Percentiles rank a stretch among this genome's conserved stretches.
Conservation (phyloP, 192 early-diverging fungal genomes). For the Mortierella claussenii region DNA sequence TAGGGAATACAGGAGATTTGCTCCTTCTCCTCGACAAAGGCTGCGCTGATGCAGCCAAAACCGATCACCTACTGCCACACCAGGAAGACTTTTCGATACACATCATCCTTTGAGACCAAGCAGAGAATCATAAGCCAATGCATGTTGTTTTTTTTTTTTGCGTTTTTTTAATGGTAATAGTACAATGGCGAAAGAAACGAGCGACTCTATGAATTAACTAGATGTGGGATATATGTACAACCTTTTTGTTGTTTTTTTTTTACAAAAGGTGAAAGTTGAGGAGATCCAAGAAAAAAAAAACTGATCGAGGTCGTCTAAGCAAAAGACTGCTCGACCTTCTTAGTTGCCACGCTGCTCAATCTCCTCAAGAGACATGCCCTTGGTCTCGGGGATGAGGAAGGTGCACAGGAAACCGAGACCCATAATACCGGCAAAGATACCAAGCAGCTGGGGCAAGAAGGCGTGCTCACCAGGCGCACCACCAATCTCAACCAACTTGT, state of each 20-base stretch:
- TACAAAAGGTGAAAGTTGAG: not conserved
- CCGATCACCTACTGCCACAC: too few relatives aligned
- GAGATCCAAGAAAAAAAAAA: too few relatives aligned
- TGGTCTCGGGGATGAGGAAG: conserved; percentile 77
- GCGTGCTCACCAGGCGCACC: conserved; percentile 56
- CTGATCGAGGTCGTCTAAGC: not conserved
- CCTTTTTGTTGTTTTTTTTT: not conserved
- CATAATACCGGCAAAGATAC: conserved; percentile 67
- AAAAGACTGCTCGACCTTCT: not conserved
- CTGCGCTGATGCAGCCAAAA: too few relatives aligned
- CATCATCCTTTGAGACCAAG: too few relatives aligned
- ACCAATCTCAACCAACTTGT: conserved; percentile 60
- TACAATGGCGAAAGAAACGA: conserved; percentile 3
- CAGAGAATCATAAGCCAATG: not conserved
- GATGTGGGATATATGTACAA: conserved; percentile 24
- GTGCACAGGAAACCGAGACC: conserved; percentile 69
- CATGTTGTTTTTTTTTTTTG: conserved; percentile 6
- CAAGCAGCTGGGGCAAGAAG: conserved; percentile 62
- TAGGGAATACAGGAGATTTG: too few relatives aligned
- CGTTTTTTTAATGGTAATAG: conserved; percentile 16
- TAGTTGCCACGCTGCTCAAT: conserved; percentile 56
- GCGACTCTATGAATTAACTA: conserved; percentile 3
- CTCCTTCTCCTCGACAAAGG: too few relatives aligned
- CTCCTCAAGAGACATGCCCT: conserved; percentile 79
- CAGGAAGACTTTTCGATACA: too few relatives aligned